Evolutionary conservation across 768 basidiomycete genomes (phyloP).

Genomic region (Mycena epipterygia): DNA sequence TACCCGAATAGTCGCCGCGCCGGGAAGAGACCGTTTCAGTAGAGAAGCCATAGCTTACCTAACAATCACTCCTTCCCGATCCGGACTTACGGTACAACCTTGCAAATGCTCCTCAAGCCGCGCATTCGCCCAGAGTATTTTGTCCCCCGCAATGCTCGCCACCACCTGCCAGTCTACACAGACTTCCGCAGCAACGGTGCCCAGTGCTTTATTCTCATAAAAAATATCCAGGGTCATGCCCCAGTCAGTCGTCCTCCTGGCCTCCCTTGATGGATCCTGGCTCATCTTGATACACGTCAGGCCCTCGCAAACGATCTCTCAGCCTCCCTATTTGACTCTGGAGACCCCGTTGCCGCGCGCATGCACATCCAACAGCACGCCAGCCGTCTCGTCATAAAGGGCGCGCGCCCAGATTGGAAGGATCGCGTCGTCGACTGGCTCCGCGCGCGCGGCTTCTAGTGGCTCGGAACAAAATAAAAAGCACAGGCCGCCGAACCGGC

Average conservation of each 20-base stretch:
- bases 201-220: slow-evolving; percentile 68
- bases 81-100: too few relatives aligned
- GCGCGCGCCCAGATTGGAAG: slow-evolving; percentile 69
- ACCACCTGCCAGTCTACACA: slow-evolving; percentile 81
- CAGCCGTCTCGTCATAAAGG: slow-evolving; percentile 70
- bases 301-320: slow-evolving; percentile 70
- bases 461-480: neutral
- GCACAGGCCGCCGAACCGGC: neutral
- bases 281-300: slow-evolving; percentile 50
- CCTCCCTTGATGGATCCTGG: slow-evolving; percentile 29
- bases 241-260: slow-evolving; percentile 59
- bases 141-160: slow-evolving; percentile 75
- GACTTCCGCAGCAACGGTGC: slow-evolving; percentile 78
- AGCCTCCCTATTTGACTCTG: slow-evolving; percentile 62
- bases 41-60: too few relatives aligned
- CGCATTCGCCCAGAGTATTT: slow-evolving; percentile 55
- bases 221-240: slow-evolving; percentile 76
- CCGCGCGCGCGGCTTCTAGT: slow-evolving; percentile 72
- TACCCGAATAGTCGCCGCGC: slow-evolving; percentile 19
- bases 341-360: slow-evolving; percentile 60
- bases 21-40: neutral
- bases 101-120: neutral
- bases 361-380: slow-evolving; percentile 63
- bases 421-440: slow-evolving; percentile 74
- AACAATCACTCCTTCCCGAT: too few relatives aligned